Evolutionary conservation across 1,284 basidiomycete species (phyloP).

Genomic region (Schizopora paradoxa): DNA sequence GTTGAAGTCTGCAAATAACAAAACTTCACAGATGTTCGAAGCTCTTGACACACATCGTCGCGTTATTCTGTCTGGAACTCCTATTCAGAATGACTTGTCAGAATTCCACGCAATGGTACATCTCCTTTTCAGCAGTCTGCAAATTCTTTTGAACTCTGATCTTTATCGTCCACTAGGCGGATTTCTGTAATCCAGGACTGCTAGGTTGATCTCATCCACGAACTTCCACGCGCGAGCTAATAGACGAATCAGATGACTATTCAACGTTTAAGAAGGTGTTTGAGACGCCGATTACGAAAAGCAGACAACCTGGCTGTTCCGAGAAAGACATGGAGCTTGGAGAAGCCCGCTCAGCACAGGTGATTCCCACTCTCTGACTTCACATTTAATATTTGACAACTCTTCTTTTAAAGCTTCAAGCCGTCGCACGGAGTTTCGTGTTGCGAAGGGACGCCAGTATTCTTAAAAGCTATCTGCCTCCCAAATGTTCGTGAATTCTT

Average conservation of each 20-base stretch:
- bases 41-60: conserved; percentile 68
- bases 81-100: conserved; percentile 93
- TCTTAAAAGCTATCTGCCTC: conserved; percentile 81
- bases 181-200: conserved; percentile 91
- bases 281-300: conserved; percentile 86
- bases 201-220: conserved; percentile 49
- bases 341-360: conserved; percentile 66
- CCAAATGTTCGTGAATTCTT: conserved; percentile 63
- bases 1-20: conserved; percentile 88
- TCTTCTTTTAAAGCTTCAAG: conserved; percentile 50
- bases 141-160: conserved; percentile 2
- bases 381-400: background rate
- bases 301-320: conserved; percentile 74
- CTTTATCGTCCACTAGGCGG: conserved; percentile 53
- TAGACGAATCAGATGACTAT: conserved; percentile 55
- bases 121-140: conserved; percentile 7
- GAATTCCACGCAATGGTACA: conserved; percentile 95
- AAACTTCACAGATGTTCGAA: conserved; percentile 89
- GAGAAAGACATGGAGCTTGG: conserved; percentile 72
- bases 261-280: conserved; percentile 74
- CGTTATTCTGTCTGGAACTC: conserved; percentile 93
- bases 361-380: conserved; percentile 27
- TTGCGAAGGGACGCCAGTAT: conserved; percentile 83
- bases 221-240: conserved; percentile 21
- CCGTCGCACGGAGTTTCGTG: conserved; percentile 82